These are phyloP conservation scores for Iodosphaeria phyllophila DNA, from an alignment of 2,329 filamentous ascomycete genomes.

Conservation along the genomic window DNA sequence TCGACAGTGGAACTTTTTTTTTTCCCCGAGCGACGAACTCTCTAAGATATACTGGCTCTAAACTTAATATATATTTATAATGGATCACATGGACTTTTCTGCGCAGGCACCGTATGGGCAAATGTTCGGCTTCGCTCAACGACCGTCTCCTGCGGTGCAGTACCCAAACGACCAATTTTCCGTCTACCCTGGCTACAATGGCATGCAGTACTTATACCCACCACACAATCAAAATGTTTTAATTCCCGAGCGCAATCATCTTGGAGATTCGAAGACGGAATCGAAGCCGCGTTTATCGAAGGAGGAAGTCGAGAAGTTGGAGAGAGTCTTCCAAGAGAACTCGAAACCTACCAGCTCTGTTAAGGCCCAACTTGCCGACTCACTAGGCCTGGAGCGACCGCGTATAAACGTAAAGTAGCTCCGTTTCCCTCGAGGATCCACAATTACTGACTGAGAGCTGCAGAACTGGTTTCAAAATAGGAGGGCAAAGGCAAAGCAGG, in stretches of 20 bases:
- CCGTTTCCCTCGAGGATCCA: not conserved
- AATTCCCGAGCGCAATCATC: conserved; percentile 8
- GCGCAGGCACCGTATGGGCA: conserved; percentile 9
- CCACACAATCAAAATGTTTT: conserved; percentile 11
- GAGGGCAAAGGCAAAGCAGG: conserved; percentile 45
- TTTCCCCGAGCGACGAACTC: not conserved
- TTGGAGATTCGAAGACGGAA: conserved; percentile 14
- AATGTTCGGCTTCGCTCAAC: conserved; percentile 10
- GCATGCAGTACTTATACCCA: conserved; percentile 13
- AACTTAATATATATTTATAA: not conserved
- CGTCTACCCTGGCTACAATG: conserved; percentile 7
- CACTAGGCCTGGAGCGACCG: conserved; percentile 42
- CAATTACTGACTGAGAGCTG: conserved; percentile 5
- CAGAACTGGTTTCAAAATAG: conserved; percentile 56
- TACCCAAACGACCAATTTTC: conserved; percentile 11
- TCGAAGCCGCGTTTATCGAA: conserved; percentile 45
- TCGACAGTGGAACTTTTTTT: not conserved
- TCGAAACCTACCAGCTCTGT: conserved; percentile 43
- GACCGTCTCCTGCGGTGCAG: conserved; percentile 8
- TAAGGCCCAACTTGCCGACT: conserved; percentile 41
- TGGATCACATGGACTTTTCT: conserved; percentile 13
- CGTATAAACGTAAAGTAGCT: conserved; percentile 36
- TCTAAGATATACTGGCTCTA: not conserved
- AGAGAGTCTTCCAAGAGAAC: conserved; percentile 43
- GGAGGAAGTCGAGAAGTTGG: conserved; percentile 54